Base-by-base conservation (phyloP, 2,329 filamentous ascomycete genomes). In the Pyrenochaeta sp. region DNA sequence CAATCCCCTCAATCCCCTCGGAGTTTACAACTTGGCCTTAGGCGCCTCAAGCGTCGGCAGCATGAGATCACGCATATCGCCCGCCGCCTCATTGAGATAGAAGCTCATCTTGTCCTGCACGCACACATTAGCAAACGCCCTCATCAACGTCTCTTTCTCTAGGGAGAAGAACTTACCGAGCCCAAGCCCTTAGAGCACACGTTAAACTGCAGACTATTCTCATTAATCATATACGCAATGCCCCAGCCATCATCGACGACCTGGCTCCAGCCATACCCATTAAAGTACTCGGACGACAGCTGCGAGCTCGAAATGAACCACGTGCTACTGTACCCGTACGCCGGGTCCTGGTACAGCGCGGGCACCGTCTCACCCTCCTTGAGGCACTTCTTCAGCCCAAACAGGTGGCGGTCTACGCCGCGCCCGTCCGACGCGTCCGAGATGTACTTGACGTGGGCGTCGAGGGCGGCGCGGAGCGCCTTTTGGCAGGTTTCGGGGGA, bases 181-280 rank as follows among this genome's bases (percentile, higher is more conserved):
- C 93, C 94, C 35, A 96, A 78, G 44, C 88, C 86, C 82, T 97
- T 99, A 71, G 89, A 94, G 55, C 96, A 92, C 58, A 99, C 85
- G 76, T 99, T 99, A 79, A 99, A 97, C 82, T 97, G 94, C 54
- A 99, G 82, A 73, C 90, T 96, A 74, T 96, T 96, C 81, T 97
- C 93, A 71, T 99, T 99, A 72, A 99, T 97, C 94, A 99, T 99
- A 72, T 99, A 99, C 26, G 94, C 94, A 68, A 99, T 96, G 28
- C 94, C 94, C 75, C 94, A 99, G 20, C 94, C 94, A 48, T 88
- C 89, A 66, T 97, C 92, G 41, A 97, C 88, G 38, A 99, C 94
- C 78, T 99, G 93, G 68, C 89, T 94, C 94, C 94, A 99, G 31
- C 94, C 94, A 74, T 99, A 99, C 17, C 95, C 94, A 71, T 99